A percentile compares a stretch with the other conserved stretches of the same genome.
Evolutionary conservation across 1,139 yeast species (phyloP).

Genomic region (Geotrichum klebahnii): DNA sequence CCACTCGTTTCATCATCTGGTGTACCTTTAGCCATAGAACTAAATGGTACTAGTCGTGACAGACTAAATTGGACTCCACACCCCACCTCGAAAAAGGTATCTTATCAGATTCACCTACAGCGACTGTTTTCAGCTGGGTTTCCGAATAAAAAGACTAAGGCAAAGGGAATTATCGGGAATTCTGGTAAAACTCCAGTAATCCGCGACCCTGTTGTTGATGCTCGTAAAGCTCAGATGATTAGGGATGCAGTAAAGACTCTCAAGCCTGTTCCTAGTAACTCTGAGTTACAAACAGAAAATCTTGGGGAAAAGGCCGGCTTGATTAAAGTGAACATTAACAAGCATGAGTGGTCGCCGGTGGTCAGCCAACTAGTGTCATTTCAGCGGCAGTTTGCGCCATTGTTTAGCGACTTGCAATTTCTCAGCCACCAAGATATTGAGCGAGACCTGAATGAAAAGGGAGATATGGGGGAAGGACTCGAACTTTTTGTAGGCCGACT

Average conservation of each 20-base stretch:
- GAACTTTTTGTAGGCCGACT: slow-evolving; percentile 39
- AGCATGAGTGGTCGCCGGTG: background rate
- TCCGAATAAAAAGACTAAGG: too few species aligned
- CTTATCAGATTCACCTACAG: too few species aligned
- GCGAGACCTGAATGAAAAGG: slow-evolving; percentile 33
- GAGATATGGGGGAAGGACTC: slow-evolving; percentile 32
- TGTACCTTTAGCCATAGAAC: too few species aligned
- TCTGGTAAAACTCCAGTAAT: too few species aligned
- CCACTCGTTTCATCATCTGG: too few species aligned
- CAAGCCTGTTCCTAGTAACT: background rate
- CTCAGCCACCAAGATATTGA: slow-evolving; percentile 44
- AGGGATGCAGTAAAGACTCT: background rate
- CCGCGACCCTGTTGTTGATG: background rate
- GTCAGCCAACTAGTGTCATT: slow-evolving; percentile 33
- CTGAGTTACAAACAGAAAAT: background rate
- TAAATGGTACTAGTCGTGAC: too few species aligned
- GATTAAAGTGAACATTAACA: background rate
- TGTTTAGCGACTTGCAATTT: slow-evolving; percentile 37
- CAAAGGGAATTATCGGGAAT: too few species aligned
- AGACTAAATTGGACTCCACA: too few species aligned
- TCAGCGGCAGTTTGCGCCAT: slow-evolving; percentile 35
- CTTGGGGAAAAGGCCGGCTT: background rate
- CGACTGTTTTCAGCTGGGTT: too few species aligned
- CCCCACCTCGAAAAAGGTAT: too few species aligned
- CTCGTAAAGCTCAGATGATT: background rate